Conservation (phyloP, 306 rosid genomes). For the Medicago ruthenica region DNA sequence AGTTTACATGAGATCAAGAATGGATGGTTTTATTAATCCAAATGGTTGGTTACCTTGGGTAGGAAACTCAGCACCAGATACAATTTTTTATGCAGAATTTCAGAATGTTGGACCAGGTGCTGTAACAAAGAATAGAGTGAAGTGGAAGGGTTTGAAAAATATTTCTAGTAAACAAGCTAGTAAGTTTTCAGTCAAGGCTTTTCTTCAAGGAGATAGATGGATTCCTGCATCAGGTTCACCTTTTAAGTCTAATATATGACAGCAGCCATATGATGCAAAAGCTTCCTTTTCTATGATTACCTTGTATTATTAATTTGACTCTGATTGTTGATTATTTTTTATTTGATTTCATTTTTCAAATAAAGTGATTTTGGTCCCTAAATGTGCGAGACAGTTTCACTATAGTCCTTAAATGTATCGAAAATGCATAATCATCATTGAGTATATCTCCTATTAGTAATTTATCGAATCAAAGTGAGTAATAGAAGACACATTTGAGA, state of each 20-base stretch:
- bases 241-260: slow-evolving; percentile 52
- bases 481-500: background rate
- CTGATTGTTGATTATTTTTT: slow-evolving; percentile 26
- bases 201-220: slow-evolving; percentile 66
- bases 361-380: background rate
- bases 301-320: slow-evolving; percentile 26
- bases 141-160: slow-evolving; percentile 73
- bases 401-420: background rate
- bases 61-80: slow-evolving; percentile 66
- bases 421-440: background rate
- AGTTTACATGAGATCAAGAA: slow-evolving; percentile 49
- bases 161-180: slow-evolving; percentile 50
- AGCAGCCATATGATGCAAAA: background rate
- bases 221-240: slow-evolving; percentile 53
- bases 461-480: background rate
- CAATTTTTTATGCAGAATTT: slow-evolving; percentile 72
- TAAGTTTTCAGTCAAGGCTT: slow-evolving; percentile 55
- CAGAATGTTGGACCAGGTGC: slow-evolving; percentile 71
- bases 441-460: background rate
- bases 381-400: background rate
- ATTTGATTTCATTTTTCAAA: background rate
- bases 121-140: slow-evolving; percentile 64
- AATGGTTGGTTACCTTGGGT: slow-evolving; percentile 79
- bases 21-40: slow-evolving; percentile 57
- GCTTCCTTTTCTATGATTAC: slow-evolving; percentile 8